Evolutionary conservation across 306 rosid species (phyloP).

Genomic region (Medicago arabica): DNA sequence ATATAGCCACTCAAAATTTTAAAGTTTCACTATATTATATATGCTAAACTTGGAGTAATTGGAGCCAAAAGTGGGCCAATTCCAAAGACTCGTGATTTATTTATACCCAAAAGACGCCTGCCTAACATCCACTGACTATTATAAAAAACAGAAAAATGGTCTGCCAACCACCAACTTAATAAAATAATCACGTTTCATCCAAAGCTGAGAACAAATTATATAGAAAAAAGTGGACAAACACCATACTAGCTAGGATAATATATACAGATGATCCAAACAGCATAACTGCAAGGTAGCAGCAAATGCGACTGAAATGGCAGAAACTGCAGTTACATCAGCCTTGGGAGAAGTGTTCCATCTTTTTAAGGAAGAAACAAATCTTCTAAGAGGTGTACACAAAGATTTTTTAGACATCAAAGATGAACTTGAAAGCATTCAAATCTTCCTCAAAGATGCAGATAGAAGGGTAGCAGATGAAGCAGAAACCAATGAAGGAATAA

Average conservation of each 20-base stretch:
- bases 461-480: neutral
- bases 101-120: too few relatives aligned
- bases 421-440: neutral
- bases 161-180: neutral
- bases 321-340: conserved; percentile 17
- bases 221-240: too few relatives aligned
- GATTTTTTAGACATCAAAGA: conserved; percentile 3
- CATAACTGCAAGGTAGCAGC: too few relatives aligned
- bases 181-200: too few relatives aligned
- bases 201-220: too few relatives aligned
- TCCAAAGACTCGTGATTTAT: too few relatives aligned
- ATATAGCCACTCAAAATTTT: too few relatives aligned
- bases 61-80: too few relatives aligned
- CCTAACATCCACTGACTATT: neutral
- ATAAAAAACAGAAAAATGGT: neutral
- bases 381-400: neutral
- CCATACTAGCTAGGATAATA: too few relatives aligned
- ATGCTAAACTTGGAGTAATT: too few relatives aligned
- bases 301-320: conserved; percentile 42
- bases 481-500: neutral
- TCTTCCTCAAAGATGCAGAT: neutral
- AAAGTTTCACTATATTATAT: too few relatives aligned
- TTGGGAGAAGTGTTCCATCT: conserved; percentile 4
- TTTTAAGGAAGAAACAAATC: conserved; percentile 4
- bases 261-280: too few relatives aligned